Base-by-base conservation (phyloP, 331 rosid species). In the Quercus tomentella region DNA sequence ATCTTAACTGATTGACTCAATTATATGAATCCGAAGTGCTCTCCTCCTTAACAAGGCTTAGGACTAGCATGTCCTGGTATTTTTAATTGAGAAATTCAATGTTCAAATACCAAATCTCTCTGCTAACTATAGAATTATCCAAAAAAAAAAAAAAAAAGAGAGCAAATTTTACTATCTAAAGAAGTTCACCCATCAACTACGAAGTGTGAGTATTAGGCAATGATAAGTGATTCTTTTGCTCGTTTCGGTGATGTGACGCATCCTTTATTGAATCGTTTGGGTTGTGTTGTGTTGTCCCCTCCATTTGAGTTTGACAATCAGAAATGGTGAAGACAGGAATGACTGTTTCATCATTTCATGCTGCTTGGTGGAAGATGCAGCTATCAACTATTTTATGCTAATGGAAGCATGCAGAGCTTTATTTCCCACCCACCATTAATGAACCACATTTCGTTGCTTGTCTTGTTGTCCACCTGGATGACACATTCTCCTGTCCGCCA, bases 401-500 rank as follows among this genome's bases (percentile, higher is more conserved):
- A 77, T 35, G 72, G 60, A 61, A 74, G 56, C 14, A 43, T 72
- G 69, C 45, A 57, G 52, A 45, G 54, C 17, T 12, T 65, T 37
- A 41, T 18, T 18, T 74, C 58, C 70, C 33, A 23, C 37, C 80
- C 61, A 61, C 76, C 69, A 72, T 41, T 62, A 26, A 37, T 73
- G 81, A 43, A 56, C 65, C 37, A 65, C 58, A 68, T 26, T 52
- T 33, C 20, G 17, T 57, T 62, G 82, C 79, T 65, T 74, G 30
- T 61, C 16, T 11, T 12, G 54, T 49, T 49, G 17, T 49, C 80
- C 43, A 43, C 69, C 65, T 70, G 79, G 87, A 87, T 70, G 72
- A 56, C 77, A 60, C 74, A 30, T 57, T 2, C 52, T n/a, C 60
- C 30, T 82, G 77, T 82, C 81, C 35, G 61, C 77, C 82, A 80